Base-by-base conservation (phyloP, 2,329 filamentous ascomycete genomes). In the Orbilia brochopaga region DNA sequence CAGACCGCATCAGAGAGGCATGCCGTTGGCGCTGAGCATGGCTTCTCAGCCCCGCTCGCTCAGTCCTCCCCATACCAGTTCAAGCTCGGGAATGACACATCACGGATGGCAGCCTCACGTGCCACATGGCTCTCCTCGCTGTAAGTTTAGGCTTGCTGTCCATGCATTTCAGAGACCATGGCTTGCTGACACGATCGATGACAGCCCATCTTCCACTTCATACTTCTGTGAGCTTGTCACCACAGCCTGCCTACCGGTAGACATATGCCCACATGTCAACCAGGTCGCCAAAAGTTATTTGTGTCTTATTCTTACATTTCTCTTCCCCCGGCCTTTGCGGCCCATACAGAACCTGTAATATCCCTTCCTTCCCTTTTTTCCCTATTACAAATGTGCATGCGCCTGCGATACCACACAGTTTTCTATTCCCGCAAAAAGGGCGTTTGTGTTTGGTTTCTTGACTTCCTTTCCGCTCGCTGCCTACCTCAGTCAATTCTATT, bases 21-120 rank as follows among this genome's bases (percentile, higher is more conserved):
- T 72, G 13, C 60, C 66, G n/a, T 55, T 55, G 30, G 50, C 7
- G n/a, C 19, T 72, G 54, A 65, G 50, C 51, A 57, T 44, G 52
- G 54, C 50, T 23, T 72, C 60, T 40, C 65, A 63, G 44, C 67
- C 67, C 37, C 67, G 67, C 15, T 72, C 67, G 2, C 52, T 72
- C 27, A 72, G 67, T 35, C 67, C 67, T 56, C 55, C 57, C 7
- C 66, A 63, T 55, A 57, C 30, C 35, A 70, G 66, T 27, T 59
- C 66, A 30, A 70, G 50, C 27, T 58, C 59, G 32, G 54, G 66
- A 54, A 70, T 70, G 50, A 24, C 54, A 30, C 60, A 65, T 61
- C 50, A 61, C 21, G 17, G 17, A 59, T 72, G 67, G 67, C 67
- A 59, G 55, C 27, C 44, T 23, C 50, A 60, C 52, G 19, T 53